Conservation (phyloP, 768 basidiomycete genomes). For the Leccinum obscurum region DNA sequence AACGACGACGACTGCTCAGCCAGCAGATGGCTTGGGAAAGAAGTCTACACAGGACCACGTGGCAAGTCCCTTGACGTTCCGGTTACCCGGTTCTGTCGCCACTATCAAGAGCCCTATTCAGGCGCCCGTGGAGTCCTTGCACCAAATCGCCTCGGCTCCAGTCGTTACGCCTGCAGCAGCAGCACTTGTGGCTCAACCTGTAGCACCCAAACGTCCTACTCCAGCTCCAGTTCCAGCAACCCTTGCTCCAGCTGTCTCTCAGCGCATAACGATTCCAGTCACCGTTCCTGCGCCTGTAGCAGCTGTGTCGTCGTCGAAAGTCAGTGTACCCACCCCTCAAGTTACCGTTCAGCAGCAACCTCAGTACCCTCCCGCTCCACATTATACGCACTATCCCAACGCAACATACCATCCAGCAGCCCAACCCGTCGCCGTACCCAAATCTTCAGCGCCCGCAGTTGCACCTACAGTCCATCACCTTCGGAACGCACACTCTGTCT, state of each 20-base stretch:
- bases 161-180: slow-evolving; percentile 14
- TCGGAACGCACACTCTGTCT: slow-evolving; percentile 31
- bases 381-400: slow-evolving; percentile 54
- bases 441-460: slow-evolving; percentile 14
- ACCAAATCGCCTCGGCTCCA: slow-evolving; percentile 19
- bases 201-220: slow-evolving; percentile 29
- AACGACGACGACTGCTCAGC: slow-evolving; percentile 11
- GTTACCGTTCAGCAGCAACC: slow-evolving; percentile 33
- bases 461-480: slow-evolving; percentile 13
- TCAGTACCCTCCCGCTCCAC: slow-evolving; percentile 35
- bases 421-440: slow-evolving; percentile 27
- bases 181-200: slow-evolving; percentile 16
- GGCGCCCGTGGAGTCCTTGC: slow-evolving; percentile 14
- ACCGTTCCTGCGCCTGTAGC: slow-evolving; percentile 14
- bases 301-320: slow-evolving; percentile 18
- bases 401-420: slow-evolving; percentile 44
- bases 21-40: slow-evolving; percentile 14
- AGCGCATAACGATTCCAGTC: slow-evolving; percentile 21
- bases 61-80: slow-evolving; percentile 21
- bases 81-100: slow-evolving; percentile 23
- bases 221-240: slow-evolving; percentile 26
- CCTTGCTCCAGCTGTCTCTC: slow-evolving; percentile 19
- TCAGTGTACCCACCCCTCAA: slow-evolving; percentile 33
- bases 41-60: slow-evolving; percentile 21
- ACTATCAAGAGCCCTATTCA: slow-evolving; percentile 26